Percentiles rank a stretch among this genome's conserved stretches.
These are phyloP conservation scores for Suaeda aralocaspica DNA, from an alignment of 148 eudicot species.

Conservation along the genomic window DNA sequence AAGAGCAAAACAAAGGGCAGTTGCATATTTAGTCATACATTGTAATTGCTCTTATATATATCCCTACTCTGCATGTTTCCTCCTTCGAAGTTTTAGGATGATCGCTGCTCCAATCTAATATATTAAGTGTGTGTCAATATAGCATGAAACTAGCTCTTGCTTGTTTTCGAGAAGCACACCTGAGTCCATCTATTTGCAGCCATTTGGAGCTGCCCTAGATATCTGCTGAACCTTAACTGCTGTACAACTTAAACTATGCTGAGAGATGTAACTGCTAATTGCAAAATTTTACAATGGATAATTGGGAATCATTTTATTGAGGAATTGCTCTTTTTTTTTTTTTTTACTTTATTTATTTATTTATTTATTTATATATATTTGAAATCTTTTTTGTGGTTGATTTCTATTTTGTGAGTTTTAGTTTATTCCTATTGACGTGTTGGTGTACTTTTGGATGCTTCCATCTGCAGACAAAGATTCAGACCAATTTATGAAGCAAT, in stretches of 20 bases:
- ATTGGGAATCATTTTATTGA: not conserved
- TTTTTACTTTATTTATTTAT: not conserved
- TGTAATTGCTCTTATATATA: too few species aligned
- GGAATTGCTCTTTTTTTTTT: not conserved
- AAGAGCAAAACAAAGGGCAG: too few species aligned
- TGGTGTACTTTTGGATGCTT: constrained; percentile 12
- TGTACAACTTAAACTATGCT: not conserved
- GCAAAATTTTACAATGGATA: not conserved
- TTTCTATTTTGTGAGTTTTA: not conserved
- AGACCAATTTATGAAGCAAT: constrained; percentile 86
- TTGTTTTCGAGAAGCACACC: not conserved
- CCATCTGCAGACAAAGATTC: constrained; percentile 71
- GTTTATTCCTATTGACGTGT: constrained; percentile 5
- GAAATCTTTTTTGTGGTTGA: not conserved
- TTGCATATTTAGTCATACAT: too few species aligned
- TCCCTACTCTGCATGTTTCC: too few species aligned
- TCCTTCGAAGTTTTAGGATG: too few species aligned
- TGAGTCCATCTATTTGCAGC: not conserved
- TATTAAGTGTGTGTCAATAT: too few species aligned
- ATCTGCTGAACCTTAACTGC: not conserved
- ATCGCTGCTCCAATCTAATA: too few species aligned
- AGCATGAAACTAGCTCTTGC: too few species aligned
- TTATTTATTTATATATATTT: too few species aligned
- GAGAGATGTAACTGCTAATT: not conserved
- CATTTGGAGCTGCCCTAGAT: not conserved